These are phyloP conservation scores for Talaromyces verruculosus DNA, from an alignment of 2,329 filamentous ascomycete genomes.

Conservation along the genomic window DNA sequence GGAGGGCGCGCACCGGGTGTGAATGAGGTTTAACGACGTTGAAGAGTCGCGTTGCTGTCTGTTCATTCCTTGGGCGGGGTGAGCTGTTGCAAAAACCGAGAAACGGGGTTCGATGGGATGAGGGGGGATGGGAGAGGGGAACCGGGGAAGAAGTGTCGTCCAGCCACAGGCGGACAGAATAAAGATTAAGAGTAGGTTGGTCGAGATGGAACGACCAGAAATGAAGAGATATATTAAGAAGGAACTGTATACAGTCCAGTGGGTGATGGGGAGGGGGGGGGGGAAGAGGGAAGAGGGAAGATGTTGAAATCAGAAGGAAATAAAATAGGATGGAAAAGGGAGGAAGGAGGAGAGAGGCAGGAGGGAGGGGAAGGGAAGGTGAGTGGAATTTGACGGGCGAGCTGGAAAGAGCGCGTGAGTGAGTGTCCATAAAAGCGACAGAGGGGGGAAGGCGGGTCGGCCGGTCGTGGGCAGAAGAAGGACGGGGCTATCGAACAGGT, in stretches of 20 bases:
- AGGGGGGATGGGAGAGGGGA: constrained; percentile 19
- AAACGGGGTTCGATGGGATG: constrained; percentile 22
- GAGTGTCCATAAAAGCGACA: constrained; percentile 23
- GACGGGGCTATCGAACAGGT: constrained; percentile 25
- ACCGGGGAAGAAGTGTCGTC: constrained; percentile 31
- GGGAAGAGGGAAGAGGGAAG: constrained; percentile 18
- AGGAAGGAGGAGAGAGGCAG: constrained; percentile 27
- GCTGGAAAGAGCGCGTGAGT: constrained; percentile 23
- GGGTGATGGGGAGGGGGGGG: constrained; percentile 22
- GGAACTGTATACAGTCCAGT: constrained; percentile 24
- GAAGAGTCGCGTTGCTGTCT: constrained; percentile 40
- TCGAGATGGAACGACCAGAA: constrained; percentile 26
- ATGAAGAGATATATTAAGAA: constrained; percentile 14
- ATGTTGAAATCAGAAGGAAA: constrained; percentile 25
- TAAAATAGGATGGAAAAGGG: constrained; percentile 21
- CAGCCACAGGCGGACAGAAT: constrained; percentile 42
- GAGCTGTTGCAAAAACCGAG: constrained; percentile 27
- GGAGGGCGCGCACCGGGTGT: constrained; percentile 45
- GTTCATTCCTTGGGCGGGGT: constrained; percentile 46
- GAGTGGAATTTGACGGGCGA: constrained; percentile 23
- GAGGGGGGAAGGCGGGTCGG: constrained; percentile 25
- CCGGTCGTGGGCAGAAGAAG: constrained; percentile 13
- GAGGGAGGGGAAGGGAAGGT: constrained; percentile 22
- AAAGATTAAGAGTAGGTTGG: constrained; percentile 20
- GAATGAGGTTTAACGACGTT: constrained; percentile 43